These are phyloP conservation scores for Phyllosticta capitalensis DNA, from an alignment of 2,329 filamentous ascomycete genomes.

Conservation along the genomic window DNA sequence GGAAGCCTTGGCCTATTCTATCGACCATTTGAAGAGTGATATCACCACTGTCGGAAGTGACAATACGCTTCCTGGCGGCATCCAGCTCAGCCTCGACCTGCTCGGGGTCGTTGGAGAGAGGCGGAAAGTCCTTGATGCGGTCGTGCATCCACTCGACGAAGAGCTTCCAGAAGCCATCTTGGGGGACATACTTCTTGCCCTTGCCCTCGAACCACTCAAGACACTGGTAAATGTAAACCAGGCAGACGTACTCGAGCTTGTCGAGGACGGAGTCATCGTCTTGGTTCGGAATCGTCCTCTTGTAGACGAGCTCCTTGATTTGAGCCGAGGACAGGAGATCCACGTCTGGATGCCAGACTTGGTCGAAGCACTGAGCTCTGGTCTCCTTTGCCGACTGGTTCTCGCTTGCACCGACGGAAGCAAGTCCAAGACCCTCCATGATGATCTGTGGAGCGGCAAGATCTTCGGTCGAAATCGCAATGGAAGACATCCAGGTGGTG, in stretches of 20 bases:
- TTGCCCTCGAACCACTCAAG: neutral
- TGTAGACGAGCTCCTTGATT: neutral
- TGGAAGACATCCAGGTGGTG: slow-evolving; percentile 4
- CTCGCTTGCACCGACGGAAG: neutral
- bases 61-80: neutral
- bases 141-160: slow-evolving; percentile 2
- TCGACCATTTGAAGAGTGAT: neutral
- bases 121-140: neutral
- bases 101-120: neutral
- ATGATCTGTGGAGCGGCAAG: neutral
- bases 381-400: neutral
- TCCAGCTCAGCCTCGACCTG: neutral
- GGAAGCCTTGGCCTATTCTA: neutral
- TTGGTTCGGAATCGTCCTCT: neutral
- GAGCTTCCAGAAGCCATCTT: neutral
- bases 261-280: slow-evolving; percentile 2
- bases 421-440: neutral
- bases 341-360: neutral
- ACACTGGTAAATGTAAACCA: neutral
- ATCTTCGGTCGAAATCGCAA: neutral
- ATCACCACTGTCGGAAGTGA: neutral
- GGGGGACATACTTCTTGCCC: neutral
- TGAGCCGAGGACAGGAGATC: neutral
- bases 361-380: neutral
- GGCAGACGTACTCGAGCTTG: slow-evolving; percentile 1